A percentile compares a stretch with the other conserved stretches of the same genome.
Evolutionary conservation across 805 yeast genomes (phyloP).

Genomic region (Sugiyamaella smithiae): DNA sequence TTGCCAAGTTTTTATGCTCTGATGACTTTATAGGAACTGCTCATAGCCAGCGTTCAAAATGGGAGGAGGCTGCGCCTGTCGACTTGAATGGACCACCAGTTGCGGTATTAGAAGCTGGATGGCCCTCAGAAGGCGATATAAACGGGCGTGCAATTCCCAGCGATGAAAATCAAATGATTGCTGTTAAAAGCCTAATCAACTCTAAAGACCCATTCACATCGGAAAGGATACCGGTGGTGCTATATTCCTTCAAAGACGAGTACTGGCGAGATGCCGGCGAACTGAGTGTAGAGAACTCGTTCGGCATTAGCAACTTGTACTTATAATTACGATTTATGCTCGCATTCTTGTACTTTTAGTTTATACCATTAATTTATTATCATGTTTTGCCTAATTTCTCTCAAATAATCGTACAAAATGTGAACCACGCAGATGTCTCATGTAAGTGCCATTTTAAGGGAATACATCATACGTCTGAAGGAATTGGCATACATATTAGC

Average conservation of each 20-base stretch:
- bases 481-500: too few relatives aligned
- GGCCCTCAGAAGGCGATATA: slow-evolving; percentile 78
- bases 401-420: too few relatives aligned
- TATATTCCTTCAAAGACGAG: slow-evolving; percentile 24
- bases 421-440: too few relatives aligned
- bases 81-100: slow-evolving; percentile 36
- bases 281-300: slow-evolving; percentile 21
- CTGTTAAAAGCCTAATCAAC: slow-evolving; percentile 55
- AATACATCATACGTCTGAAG: too few relatives aligned
- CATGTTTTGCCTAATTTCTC: too few relatives aligned
- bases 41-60: slow-evolving; percentile 9
- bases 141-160: slow-evolving; percentile 75
- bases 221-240: slow-evolving; percentile 17
- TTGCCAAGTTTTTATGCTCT: slow-evolving; percentile 53
- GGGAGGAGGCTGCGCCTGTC: background rate
- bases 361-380: too few relatives aligned
- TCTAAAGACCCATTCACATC: slow-evolving; percentile 22
- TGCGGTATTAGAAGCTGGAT: slow-evolving; percentile 78
- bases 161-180: slow-evolving; percentile 60
- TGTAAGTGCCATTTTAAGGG: too few relatives aligned
- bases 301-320: slow-evolving; percentile 22
- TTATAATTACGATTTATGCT: background rate
- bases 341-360: background rate
- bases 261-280: slow-evolving; percentile 26
- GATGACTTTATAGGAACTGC: slow-evolving; percentile 31